A percentile compares a stretch with the other conserved stretches of the same genome.
These are phyloP conservation scores for Prunus padus DNA, from an alignment of 306 rosid genomes.

Conservation along the genomic window DNA sequence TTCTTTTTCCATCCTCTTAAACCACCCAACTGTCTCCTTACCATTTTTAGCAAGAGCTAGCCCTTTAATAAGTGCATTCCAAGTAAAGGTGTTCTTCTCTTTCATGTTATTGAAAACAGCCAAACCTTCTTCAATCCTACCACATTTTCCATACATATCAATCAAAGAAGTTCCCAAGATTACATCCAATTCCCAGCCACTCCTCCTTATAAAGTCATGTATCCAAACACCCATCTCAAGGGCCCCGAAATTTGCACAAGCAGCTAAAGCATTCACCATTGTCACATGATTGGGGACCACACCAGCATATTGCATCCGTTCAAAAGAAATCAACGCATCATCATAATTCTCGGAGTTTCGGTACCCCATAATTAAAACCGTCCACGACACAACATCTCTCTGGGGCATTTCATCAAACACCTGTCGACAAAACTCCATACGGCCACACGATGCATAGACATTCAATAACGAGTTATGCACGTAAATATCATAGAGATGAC, in stretches of 20 bases:
- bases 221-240: conserved; percentile 77
- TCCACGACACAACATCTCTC: conserved; percentile 87
- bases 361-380: conserved; percentile 61
- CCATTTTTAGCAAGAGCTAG: conserved; percentile 65
- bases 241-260: conserved; percentile 60
- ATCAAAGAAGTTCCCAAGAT: conserved; percentile 66
- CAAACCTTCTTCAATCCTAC: conserved; percentile 60
- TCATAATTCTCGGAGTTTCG: conserved; percentile 32
- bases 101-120: conserved; percentile 51
- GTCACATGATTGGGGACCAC: conserved; percentile 69
- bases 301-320: conserved; percentile 73
- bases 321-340: conserved; percentile 64
- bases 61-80: conserved; percentile 78
- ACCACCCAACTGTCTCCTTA: conserved; percentile 62
- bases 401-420: conserved; percentile 76
- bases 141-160: conserved; percentile 74
- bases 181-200: conserved; percentile 68
- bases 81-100: conserved; percentile 60
- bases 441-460: conserved; percentile 54
- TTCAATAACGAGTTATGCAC: conserved; percentile 56
- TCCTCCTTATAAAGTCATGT: conserved; percentile 48
- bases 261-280: conserved; percentile 70
- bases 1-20: conserved; percentile 60
- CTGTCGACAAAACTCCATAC: conserved; percentile 33
- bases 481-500: conserved; percentile 50